Evolutionary conservation across 2,329 filamentous ascomycete genomes (phyloP).

Genomic region (Arthrobotrys megalospora): DNA sequence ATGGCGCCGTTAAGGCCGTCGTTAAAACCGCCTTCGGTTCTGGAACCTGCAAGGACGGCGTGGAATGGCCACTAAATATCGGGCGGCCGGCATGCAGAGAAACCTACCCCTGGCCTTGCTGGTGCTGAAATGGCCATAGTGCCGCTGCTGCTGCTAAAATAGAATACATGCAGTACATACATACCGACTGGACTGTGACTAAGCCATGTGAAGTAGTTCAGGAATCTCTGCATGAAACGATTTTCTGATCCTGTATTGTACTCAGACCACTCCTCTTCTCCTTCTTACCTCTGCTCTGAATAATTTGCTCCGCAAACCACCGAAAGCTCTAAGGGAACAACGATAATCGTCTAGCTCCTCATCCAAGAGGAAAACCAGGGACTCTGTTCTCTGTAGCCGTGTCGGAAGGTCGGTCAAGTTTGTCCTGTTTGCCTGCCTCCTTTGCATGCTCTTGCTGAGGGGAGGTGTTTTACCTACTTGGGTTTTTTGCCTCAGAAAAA

Average conservation of each 20-base stretch:
- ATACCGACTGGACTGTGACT: conserved; percentile 44
- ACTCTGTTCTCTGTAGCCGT: conserved; percentile 46
- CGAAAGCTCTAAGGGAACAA: conserved; percentile 39
- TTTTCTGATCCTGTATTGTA: conserved; percentile 23
- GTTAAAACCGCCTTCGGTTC: conserved; percentile 48
- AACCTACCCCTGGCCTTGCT: conserved; percentile 35
- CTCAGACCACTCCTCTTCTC: conserved; percentile 39
- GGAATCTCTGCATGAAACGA: conserved; percentile 28
- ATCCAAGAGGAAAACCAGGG: conserved; percentile 39
- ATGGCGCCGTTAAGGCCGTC: conserved; percentile 44
- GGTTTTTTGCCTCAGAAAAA: conserved; percentile 33
- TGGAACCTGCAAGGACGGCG: conserved; percentile 49
- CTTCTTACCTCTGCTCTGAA: conserved; percentile 10
- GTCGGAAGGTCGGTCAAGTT: conserved; percentile 44
- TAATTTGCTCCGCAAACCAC: conserved; percentile 37
- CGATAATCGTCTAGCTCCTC: conserved; percentile 43
- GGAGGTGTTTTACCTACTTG: conserved; percentile 24
- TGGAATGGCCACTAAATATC: conserved; percentile 36
- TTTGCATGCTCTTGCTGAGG: neutral
- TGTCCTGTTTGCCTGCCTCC: conserved; percentile 10
- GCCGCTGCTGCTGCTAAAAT: conserved; percentile 9
- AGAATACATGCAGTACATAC: conserved; percentile 14
- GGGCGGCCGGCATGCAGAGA: conserved; percentile 36
- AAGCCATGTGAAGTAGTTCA: conserved; percentile 59
- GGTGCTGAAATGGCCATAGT: neutral